Evolutionary conservation across 371 early-diverging fungal genomes (phyloP), one percentile per base, ranked within the genome.

Genomic region (Mortierella sp.): DNA sequence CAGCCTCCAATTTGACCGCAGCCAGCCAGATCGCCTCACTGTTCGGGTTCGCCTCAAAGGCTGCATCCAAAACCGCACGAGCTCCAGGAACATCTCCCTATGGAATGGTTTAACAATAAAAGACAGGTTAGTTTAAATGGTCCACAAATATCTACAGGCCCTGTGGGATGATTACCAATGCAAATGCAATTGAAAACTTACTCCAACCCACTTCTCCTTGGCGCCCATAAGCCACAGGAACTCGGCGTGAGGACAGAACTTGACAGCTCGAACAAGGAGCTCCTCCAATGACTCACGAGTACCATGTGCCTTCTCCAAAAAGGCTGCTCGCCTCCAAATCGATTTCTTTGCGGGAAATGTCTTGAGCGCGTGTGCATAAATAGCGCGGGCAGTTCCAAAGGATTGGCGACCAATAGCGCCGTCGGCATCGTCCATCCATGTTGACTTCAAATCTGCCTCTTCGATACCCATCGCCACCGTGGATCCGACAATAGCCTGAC

Each of bases 211-310:
- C 85, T 95, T 95, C 77, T 97, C 97, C 85, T 98, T 98, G 69
- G 99, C 99, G 0, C 94, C 95, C 97, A 98, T 98, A 40, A 99
- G 92, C 98, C 98, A 99, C 57, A 98, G 90, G 0, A 96, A 92
- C 88, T 99, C 98, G 13, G 96, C 96, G 72, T 96, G 96, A 55
- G 98, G 99, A 86, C 97, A 97, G 79, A 94, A 93, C 70, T 91
- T 92, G 67, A 98, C 97, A 3, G 98, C 96, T 21, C 96, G 95
- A 51, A 93, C 92, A 46, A 99, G 85, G 54, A 98, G 74, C 71
- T 94, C 94, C 67, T 96, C 97, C 73, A 98, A 84, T 14, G 93
- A 93, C 57, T 92, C 94, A 0, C 91, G 81, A 8, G 96, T 95
- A 50, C 98, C 98, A 76, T 98, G 95, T 5, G 90, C 84, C 81